Conservation (phyloP, 768 basidiomycete genomes). For the Tulasnella sp. region DNA sequence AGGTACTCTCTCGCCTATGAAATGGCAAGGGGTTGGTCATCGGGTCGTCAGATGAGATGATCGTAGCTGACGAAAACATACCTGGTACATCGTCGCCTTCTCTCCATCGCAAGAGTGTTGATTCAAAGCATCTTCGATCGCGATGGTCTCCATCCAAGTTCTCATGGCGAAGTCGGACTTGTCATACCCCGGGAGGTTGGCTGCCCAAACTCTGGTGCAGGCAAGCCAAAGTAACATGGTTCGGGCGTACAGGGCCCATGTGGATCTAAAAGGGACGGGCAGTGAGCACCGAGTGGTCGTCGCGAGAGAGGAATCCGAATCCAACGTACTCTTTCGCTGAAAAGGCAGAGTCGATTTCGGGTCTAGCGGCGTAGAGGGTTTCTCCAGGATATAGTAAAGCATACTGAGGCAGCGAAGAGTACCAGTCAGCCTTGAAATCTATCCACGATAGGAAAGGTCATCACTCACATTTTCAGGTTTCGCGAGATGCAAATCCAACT, state of each 20-base stretch:
- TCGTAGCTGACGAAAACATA: background rate
- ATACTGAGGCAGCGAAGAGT: background rate
- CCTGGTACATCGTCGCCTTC: conserved; percentile 27
- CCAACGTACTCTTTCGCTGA: conserved; percentile 25
- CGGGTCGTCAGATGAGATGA: background rate
- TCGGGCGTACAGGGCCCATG: conserved; percentile 24
- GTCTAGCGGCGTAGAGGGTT: background rate
- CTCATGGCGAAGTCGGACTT: conserved; percentile 27
- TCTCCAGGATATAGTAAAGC: conserved; percentile 29
- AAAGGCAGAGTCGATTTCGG: background rate
- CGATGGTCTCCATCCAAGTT: conserved; percentile 29
- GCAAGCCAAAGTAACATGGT: conserved; percentile 23
- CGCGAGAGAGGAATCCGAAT: background rate
- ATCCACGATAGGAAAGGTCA: background rate
- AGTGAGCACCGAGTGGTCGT: background rate
- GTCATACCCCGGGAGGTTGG: background rate
- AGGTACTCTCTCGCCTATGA: conserved; percentile 19
- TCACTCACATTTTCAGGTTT: conserved; percentile 27
- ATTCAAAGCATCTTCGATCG: conserved; percentile 26
- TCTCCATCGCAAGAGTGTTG: conserved; percentile 29
- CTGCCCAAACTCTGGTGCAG: background rate
- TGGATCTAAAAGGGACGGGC: background rate
- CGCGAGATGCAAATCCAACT: conserved; percentile 26
- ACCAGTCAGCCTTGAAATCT: background rate
- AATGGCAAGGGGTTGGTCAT: no score